Evolutionary conservation across 2,329 filamentous ascomycete genomes (phyloP), one percentile per base, ranked within the genome.

Genomic region (Neonectria hederae): DNA sequence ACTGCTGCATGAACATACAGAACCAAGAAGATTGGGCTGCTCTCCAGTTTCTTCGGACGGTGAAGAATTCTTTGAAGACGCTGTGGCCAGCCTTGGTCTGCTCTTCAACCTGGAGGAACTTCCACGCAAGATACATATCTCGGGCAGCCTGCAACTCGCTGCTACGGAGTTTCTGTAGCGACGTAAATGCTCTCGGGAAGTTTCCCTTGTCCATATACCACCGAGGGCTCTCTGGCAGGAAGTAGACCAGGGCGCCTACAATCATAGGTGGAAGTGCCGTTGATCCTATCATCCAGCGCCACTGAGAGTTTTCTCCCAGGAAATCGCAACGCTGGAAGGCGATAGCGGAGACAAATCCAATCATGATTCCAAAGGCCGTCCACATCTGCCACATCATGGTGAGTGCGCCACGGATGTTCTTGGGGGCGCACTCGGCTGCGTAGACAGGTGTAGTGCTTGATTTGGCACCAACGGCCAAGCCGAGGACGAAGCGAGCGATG

Each of bases 341-440:
- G 83, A 83, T 70, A 82, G 85, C 84, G 54, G 80, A 83, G 26
- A 78, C 80, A 72, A 82, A 86, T 24, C 86, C 86, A 8, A 83
- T 69, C 63, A 76, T 76, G 57, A 77, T 86, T 2, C 79, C 78
- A 13, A 82, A 79, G 19, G 76, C 76, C 2, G 73, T 76, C 67
- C 69, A 76, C 65, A 72, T 74, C 63, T 78, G 84, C 91, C 92
- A 94, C 70, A 89, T 89, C 92, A 95, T 94, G 66, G 93, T 91
- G 10, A 95, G 82, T 11, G 89, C 91, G 68, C 91, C 90, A 68
- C 90, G 86, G 56, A 93, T 89, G 5, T 81, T 74, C 2, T 90
- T 87, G 0, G 90, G 90, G 0, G 88, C 85, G 51, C 87, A 90
- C 75, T 93, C 91, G 1, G 91, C 90, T 0, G 90, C 88, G 71